Conservation (phyloP, 345 rosid species). For the Aegle marmelos region DNA sequence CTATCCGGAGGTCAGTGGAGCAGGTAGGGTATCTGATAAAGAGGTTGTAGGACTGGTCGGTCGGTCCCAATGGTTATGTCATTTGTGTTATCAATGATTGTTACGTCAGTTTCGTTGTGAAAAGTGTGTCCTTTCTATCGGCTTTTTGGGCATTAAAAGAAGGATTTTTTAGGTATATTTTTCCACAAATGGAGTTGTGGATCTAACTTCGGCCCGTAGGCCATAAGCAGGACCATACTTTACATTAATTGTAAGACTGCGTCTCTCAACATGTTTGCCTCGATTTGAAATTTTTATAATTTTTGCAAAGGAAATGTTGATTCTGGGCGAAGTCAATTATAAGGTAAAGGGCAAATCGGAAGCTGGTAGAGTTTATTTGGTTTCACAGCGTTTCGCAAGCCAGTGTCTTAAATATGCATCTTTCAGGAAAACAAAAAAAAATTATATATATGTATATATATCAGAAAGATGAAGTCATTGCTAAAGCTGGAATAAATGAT, state of each 20-base stretch:
- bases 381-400: neutral
- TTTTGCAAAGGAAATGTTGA: neutral
- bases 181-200: no score
- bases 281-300: neutral
- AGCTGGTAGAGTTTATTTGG: neutral
- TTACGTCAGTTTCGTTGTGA: neutral
- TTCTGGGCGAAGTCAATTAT: neutral
- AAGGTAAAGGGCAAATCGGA: neutral
- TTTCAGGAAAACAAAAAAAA: no score
- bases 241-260: no score
- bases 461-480: neutral
- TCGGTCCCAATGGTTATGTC: neutral
- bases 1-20: no score
- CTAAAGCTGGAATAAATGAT: neutral
- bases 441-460: no score
- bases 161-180: no score
- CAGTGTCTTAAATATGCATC: neutral
- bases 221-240: no score
- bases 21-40: neutral
- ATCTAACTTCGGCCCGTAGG: no score
- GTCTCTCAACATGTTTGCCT: neutral
- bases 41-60: neutral
- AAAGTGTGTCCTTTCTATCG: neutral
- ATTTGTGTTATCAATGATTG: neutral
- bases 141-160: neutral